phyloP scores from a whole-genome alignment of 495 filamentous ascomycete species.

The Penicillium daleae region DNA sequence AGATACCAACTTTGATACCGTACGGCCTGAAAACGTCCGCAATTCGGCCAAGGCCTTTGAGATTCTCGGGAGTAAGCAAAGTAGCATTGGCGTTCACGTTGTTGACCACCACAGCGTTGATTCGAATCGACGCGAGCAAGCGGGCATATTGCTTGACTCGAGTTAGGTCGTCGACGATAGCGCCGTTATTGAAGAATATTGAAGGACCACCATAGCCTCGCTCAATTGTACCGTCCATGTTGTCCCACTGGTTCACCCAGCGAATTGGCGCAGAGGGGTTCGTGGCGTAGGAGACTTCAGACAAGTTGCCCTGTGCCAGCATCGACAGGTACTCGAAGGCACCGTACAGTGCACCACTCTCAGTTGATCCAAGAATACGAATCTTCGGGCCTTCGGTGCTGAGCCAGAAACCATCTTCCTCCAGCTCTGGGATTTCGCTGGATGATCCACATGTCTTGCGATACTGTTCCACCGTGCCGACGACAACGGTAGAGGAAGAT shows the following conservation, averaged over 20 bases:
- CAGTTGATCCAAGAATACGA: conserved; percentile 67
- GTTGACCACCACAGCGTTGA: conserved; percentile 71
- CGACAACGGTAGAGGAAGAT: conserved; percentile 45
- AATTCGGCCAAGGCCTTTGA: conserved; percentile 63
- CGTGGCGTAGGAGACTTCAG: conserved; percentile 52
- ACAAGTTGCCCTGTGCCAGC: conserved; percentile 64
- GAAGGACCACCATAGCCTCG: conserved; percentile 70
- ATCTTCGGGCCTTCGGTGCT: conserved; percentile 47
- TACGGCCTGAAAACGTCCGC: conserved; percentile 69
- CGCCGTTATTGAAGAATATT: conserved; percentile 66
- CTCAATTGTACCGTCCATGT: conserved; percentile 71
- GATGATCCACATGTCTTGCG: conserved; percentile 37
- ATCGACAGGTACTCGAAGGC: conserved; percentile 69
- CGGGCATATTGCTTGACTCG: conserved; percentile 66
- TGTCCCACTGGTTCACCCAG: conserved; percentile 78
- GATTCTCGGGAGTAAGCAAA: conserved; percentile 57
- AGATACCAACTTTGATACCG: conserved; percentile 67
- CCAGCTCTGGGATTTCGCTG: conserved; percentile 46
- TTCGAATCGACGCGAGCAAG: conserved; percentile 65
- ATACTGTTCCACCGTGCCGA: conserved; percentile 62
- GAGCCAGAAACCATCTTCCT: conserved; percentile 68
- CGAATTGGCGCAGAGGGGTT: conserved; percentile 66
- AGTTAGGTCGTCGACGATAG: conserved; percentile 58
- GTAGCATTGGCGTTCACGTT: conserved; percentile 72
- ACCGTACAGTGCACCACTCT: conserved; percentile 70